phyloP scores from a whole-genome alignment of 202 grass and related monocot genomes.

The Brachypodium distachyon region DNA sequence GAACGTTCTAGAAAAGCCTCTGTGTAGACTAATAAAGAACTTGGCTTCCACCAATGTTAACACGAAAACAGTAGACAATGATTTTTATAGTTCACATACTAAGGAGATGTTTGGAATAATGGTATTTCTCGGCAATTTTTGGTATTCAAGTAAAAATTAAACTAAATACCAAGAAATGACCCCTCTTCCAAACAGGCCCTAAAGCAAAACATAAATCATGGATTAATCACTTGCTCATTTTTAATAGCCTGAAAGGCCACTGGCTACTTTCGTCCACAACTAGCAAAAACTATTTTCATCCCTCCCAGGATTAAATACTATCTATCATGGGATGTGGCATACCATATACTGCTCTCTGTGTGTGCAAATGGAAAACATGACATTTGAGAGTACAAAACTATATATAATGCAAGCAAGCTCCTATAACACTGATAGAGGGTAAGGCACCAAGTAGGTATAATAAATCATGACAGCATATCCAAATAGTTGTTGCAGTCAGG shows the following conservation, averaged over 20 bases:
- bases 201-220: neutral
- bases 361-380: neutral
- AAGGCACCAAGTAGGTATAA: neutral
- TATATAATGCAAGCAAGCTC: neutral
- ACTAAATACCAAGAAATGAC: no score
- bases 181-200: no score
- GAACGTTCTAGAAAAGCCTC: neutral
- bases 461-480: neutral
- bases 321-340: neutral
- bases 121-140: no score
- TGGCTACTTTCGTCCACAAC: neutral
- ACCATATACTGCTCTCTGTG: neutral
- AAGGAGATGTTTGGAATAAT: no score
- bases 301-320: neutral
- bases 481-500: neutral
- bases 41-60: neutral
- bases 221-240: neutral
- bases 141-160: no score
- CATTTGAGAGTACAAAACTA: neutral
- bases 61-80: neutral
- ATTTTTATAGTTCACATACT: neutral
- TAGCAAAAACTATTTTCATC: slow-evolving; percentile 5
- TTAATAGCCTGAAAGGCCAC: neutral
- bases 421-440: neutral
- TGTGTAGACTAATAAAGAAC: neutral